phyloP scores from a whole-genome alignment of 2,329 filamentous ascomycete species.

The Aurifilum marmelostoma region DNA sequence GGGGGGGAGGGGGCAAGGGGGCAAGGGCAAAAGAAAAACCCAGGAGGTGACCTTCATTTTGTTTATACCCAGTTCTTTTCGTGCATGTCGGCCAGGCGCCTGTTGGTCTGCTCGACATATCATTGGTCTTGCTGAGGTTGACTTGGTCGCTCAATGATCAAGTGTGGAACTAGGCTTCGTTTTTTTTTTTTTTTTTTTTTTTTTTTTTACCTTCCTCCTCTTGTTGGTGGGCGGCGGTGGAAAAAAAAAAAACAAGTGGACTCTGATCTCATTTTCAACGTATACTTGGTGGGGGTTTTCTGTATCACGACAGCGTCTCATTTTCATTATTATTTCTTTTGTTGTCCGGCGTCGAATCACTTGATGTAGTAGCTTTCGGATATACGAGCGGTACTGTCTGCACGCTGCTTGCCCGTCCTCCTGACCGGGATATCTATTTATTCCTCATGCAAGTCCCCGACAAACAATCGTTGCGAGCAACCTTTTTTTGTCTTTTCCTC shows the following conservation, averaged over 20 bases:
- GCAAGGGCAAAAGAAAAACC: background rate
- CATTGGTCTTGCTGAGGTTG: background rate
- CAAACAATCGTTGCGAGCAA: background rate
- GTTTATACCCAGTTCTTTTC: constrained; percentile 23
- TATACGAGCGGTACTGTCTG: constrained; percentile 7
- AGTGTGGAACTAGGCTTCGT: background rate
- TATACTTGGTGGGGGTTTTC: background rate
- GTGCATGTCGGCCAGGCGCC: background rate
- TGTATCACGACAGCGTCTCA: background rate
- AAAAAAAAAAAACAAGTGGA: background rate
- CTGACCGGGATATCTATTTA: background rate
- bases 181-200: too few species aligned
- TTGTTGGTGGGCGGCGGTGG: background rate
- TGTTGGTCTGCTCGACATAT: background rate
- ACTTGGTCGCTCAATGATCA: background rate
- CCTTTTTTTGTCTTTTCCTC: background rate
- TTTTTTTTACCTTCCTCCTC: too few species aligned
- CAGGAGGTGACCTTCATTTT: constrained; percentile 19
- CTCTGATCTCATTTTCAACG: background rate
- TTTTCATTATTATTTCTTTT: background rate
- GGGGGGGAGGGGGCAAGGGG: too few species aligned
- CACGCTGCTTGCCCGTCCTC: background rate
- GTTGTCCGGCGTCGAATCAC: background rate
- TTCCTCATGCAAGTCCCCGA: background rate
- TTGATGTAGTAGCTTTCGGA: background rate